phyloP scores from a whole-genome alignment of 495 filamentous ascomycete species.

The Lasiosphaeria hispida region DNA sequence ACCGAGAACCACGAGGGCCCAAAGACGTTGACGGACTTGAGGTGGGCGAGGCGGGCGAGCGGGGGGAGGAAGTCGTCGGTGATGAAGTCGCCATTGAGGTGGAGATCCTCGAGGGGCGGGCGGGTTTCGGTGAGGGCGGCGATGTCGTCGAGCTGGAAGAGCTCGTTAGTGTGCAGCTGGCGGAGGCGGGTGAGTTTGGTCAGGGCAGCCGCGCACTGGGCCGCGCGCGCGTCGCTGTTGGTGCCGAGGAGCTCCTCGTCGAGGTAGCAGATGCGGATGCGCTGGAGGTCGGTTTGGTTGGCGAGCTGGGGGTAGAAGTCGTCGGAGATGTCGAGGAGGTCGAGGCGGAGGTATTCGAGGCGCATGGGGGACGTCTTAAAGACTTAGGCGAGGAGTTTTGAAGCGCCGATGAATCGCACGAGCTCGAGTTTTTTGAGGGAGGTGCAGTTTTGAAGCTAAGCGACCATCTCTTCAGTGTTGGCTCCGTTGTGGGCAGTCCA shows the following conservation, averaged over 20 bases:
- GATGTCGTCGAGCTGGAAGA: slow-evolving; percentile 18
- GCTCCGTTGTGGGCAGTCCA: slow-evolving; percentile 32
- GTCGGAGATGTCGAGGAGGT: slow-evolving; percentile 12
- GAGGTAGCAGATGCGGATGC: slow-evolving; percentile 40
- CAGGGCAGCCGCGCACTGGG: slow-evolving; percentile 51
- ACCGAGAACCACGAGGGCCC: slow-evolving; percentile 48
- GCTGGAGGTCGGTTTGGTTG: slow-evolving; percentile 24
- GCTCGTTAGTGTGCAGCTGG: slow-evolving; percentile 27
- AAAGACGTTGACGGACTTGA: slow-evolving; percentile 47
- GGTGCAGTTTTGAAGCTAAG: slow-evolving; percentile 57
- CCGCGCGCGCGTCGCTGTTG: slow-evolving; percentile 6
- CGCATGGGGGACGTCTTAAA: slow-evolving; percentile 35
- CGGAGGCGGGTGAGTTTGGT: slow-evolving; percentile 33
- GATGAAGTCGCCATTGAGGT: slow-evolving; percentile 53
- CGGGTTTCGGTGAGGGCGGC: slow-evolving; percentile 30
- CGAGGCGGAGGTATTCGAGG: slow-evolving; percentile 26
- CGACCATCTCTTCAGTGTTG: slow-evolving; percentile 41
- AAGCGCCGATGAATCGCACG: slow-evolving; percentile 46
- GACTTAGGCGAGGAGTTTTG: slow-evolving; percentile 52
- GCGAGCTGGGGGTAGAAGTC: slow-evolving; percentile 24
- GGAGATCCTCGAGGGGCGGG: slow-evolving; percentile 52
- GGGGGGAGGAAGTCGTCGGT: slow-evolving; percentile 50
- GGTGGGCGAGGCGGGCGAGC: slow-evolving; percentile 32
- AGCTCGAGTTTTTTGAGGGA: slow-evolving; percentile 52
- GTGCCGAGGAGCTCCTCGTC: slow-evolving; percentile 49